These are phyloP conservation scores for Solanum tacnaense DNA, from an alignment of 257 asterid genomes.

Conservation along the genomic window DNA sequence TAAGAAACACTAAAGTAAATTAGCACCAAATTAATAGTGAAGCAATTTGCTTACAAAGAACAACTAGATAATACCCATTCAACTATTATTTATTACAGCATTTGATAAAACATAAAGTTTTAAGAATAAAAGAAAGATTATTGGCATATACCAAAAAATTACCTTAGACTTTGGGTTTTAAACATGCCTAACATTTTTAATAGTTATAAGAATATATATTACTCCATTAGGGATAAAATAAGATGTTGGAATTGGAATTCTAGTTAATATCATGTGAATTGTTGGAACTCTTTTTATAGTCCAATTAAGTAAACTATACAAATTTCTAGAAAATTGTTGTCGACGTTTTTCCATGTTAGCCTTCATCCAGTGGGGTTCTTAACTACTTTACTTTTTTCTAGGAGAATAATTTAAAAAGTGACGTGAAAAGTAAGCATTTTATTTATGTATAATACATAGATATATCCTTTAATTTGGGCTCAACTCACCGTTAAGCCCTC, in stretches of 20 bases:
- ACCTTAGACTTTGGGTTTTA: neutral
- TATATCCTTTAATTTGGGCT: neutral
- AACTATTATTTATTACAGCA: neutral
- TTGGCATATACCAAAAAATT: neutral
- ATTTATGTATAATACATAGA: too few species aligned
- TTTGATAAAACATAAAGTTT: neutral
- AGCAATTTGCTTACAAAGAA: neutral
- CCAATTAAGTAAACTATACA: too few species aligned
- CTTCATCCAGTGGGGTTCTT: too few species aligned
- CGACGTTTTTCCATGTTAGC: too few species aligned
- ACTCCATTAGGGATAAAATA: neutral
- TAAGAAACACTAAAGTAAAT: neutral
- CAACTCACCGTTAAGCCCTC: neutral
- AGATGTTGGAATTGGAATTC: neutral
- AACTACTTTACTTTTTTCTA: too few species aligned
- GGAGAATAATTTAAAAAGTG: neutral
- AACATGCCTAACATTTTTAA: neutral
- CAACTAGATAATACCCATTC: neutral
- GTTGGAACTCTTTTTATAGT: too few species aligned
- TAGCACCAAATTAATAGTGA: neutral
- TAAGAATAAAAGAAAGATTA: too few species aligned
- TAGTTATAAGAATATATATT: neutral
- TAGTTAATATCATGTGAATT: too few species aligned
- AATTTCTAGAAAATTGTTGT: too few species aligned
- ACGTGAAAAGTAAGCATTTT: neutral